Base-by-base conservation (phyloP, 495 filamentous ascomycete species). In the Aspergillus cavernicola region DNA sequence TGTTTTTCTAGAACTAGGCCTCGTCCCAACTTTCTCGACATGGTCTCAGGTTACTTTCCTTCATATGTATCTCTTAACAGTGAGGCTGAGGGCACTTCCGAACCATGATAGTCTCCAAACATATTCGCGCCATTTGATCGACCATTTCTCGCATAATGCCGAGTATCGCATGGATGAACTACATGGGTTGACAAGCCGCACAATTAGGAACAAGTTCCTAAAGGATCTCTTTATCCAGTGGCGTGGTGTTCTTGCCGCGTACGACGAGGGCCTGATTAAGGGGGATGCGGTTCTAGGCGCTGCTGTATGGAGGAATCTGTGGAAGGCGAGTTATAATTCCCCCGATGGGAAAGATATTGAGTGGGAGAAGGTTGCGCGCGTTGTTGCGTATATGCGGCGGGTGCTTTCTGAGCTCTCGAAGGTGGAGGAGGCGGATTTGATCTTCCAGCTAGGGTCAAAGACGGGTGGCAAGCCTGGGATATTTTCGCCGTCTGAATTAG, bases 31-130 rank as follows among this genome's bases (percentile, higher is more conserved):
- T 0, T 98, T 98, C 72, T 88, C 81, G 53, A 92, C 88, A 41
- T 98, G 93, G 95, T 86, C 95, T 6, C 93, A 97, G 65, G 83
- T 97, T 35, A 92, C 91, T 16, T 90, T 97, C 74, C 80, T 97
- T 12, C 91, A 98, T 74, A 87, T 97, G 84, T 97, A 95, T 75
- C 80, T 96, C 44, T 69, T 97, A 35, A 86, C 86, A n/a, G 86
- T 87, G n/a, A 86, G 92, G 36, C 73, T 97, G 40, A 88, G 93
- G 42, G 78, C 78, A 53, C 80, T 93, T 52, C 86, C 87, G 18
- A 66, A 76, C 3, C 70, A 68, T n/a, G 77, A 84, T 18, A 79
- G 76, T 23, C 56, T 76, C 32, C 73, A 73, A 44, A 73, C 76
- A 10, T 90, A 86, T 76, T 83, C 86, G 48, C 88, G 88, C 53